phyloP scores from a whole-genome alignment of 306 rosid species.

The Vachellia collinsii region DNA sequence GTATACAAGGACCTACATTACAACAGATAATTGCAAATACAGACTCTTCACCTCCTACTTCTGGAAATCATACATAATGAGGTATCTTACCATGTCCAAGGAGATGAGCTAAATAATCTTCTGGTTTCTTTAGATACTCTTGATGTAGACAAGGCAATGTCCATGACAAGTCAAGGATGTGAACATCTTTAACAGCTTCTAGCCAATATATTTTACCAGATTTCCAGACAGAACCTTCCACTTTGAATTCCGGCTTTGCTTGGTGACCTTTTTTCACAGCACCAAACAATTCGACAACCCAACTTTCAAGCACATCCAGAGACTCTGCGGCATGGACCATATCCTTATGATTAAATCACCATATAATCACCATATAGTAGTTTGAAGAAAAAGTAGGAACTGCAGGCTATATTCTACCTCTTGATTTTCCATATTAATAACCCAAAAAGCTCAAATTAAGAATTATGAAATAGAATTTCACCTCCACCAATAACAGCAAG shows the following conservation, averaged over 20 bases:
- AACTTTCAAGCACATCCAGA: constrained; percentile 86
- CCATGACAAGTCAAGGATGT: constrained; percentile 82
- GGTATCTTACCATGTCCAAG: constrained; percentile 90
- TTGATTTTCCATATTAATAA: constrained; percentile 14
- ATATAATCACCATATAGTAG: no score
- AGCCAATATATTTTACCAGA: constrained; percentile 77
- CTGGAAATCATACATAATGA: constrained; percentile 28
- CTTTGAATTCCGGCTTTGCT: constrained; percentile 59
- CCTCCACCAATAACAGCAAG: constrained; percentile 99
- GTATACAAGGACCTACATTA: constrained; percentile 16
- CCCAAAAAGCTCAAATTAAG: background rate
- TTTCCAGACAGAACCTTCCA: constrained; percentile 85
- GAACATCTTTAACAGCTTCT: constrained; percentile 94
- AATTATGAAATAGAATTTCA: constrained; percentile 39
- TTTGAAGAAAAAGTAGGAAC: constrained; percentile 2
- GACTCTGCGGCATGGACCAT: constrained; percentile 62
- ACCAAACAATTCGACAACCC: constrained; percentile 83
- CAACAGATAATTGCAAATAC: constrained; percentile 17
- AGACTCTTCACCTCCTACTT: constrained; percentile 18
- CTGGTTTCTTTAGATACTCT: constrained; percentile 84
- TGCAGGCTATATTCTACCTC: constrained; percentile 15
- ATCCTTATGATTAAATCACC: constrained; percentile 31
- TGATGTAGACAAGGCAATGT: constrained; percentile 76
- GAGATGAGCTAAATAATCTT: constrained; percentile 91
- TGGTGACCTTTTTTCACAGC: constrained; percentile 66